phyloP scores from a whole-genome alignment of 2,329 filamentous ascomycete genomes.

The Rutstroemia sp. region DNA sequence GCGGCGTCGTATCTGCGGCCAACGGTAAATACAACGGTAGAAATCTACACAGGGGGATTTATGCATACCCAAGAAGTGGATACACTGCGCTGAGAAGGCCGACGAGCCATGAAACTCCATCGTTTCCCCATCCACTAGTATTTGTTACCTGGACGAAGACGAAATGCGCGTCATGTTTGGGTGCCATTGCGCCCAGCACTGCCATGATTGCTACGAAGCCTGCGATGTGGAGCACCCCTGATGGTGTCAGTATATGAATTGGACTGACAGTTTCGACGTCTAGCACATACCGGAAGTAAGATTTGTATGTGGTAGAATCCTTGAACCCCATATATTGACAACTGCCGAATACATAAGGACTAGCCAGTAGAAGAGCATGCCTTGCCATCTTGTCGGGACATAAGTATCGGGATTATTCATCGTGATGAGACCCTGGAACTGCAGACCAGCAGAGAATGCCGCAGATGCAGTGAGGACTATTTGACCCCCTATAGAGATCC shows the following conservation, averaged over 20 bases:
- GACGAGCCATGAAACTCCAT: conserved; percentile 41
- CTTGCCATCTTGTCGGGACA: conserved; percentile 36
- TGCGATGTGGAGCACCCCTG: conserved; percentile 25
- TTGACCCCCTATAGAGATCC: conserved; percentile 40
- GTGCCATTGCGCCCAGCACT: conserved; percentile 32
- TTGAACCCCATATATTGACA: conserved; percentile 13
- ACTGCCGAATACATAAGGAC: conserved; percentile 32
- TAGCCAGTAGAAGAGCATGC: conserved; percentile 41
- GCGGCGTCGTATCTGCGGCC: conserved; percentile 34
- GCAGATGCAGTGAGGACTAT: conserved; percentile 40
- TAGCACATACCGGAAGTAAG: conserved; percentile 26
- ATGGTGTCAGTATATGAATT: background rate
- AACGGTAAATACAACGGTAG: background rate
- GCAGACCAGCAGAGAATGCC: conserved; percentile 38
- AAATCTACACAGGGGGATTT: background rate
- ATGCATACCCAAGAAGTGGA: conserved; percentile 29
- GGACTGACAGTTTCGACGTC: background rate
- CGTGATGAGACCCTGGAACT: conserved; percentile 37
- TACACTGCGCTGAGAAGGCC: conserved; percentile 36
- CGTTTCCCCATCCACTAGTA: conserved; percentile 36
- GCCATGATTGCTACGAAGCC: conserved; percentile 36
- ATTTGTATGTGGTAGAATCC: conserved; percentile 33
- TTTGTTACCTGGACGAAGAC: conserved; percentile 41
- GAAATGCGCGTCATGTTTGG: conserved; percentile 37
- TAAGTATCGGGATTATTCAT: conserved; percentile 35